These are phyloP conservation scores for Chrysanthemum makinoi DNA, from an alignment of 129 eudicot species.

Conservation along the genomic window DNA sequence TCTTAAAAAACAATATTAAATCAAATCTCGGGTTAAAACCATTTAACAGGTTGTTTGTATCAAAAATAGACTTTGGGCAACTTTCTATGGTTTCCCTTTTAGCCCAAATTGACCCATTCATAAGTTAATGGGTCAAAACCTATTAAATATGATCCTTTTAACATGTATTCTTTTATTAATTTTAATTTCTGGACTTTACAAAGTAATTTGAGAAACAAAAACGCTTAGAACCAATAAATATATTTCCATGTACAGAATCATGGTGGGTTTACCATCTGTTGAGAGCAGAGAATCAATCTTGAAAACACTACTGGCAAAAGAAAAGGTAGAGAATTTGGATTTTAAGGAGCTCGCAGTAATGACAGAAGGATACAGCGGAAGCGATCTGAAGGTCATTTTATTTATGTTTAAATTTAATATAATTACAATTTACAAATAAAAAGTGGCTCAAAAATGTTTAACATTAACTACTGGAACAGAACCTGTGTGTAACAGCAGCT, in stretches of 20 bases:
- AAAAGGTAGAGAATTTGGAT: slow-evolving; percentile 66
- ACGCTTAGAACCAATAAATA: neutral
- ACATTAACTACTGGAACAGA: slow-evolving; percentile 62
- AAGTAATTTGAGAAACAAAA: neutral
- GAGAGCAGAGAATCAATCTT: slow-evolving; percentile 85
- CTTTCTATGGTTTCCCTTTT: neutral
- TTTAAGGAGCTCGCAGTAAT: slow-evolving; percentile 84
- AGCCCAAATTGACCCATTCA: neutral
- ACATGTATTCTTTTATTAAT: neutral
- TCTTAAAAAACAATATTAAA: too few species aligned
- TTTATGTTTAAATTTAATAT: neutral
- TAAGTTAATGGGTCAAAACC: neutral
- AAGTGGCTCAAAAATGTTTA: slow-evolving; percentile 19
- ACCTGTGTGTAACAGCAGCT: slow-evolving; percentile 90
- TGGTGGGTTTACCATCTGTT: slow-evolving; percentile 89
- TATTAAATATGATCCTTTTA: neutral
- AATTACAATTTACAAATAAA: neutral
- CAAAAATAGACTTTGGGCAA: neutral
- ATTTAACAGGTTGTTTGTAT: too few species aligned
- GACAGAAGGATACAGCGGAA: slow-evolving; percentile 97
- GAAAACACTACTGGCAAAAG: slow-evolving; percentile 80
- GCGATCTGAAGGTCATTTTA: slow-evolving; percentile 91
- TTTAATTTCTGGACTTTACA: neutral
- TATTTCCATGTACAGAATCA: slow-evolving; percentile 51
- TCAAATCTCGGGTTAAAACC: too few species aligned